Evolutionary conservation across 1,284 basidiomycete genomes (phyloP).

Genomic region (Trichosporon sp.): DNA sequence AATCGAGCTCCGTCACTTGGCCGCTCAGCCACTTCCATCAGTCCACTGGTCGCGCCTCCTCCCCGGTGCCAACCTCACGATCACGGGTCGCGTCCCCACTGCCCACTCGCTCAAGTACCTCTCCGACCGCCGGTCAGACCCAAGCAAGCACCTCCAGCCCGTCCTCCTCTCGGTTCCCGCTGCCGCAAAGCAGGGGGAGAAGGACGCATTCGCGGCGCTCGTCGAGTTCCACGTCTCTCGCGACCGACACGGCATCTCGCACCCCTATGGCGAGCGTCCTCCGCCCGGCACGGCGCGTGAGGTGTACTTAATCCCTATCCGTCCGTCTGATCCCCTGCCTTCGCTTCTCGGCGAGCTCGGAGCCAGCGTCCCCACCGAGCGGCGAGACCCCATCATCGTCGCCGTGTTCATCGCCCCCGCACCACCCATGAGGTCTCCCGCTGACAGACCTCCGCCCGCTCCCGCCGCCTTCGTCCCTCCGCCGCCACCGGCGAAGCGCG

Average conservation of each 20-base stretch:
- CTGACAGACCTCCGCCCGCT: constrained; percentile 20
- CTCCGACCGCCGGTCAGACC: constrained; percentile 71
- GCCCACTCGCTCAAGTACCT: constrained; percentile 74
- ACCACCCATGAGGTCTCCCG: constrained; percentile 56
- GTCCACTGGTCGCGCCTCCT: constrained; percentile 40
- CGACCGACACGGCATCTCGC: constrained; percentile 79
- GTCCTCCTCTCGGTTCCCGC: constrained; percentile 68
- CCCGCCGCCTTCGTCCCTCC: background rate
- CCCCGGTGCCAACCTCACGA: constrained; percentile 40
- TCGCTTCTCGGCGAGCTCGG: constrained; percentile 61
- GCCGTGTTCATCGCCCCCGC: constrained; percentile 78
- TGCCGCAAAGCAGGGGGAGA: constrained; percentile 53
- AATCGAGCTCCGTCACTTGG: constrained; percentile 34
- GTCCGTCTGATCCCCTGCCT: constrained; percentile 69
- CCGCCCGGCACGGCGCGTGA: constrained; percentile 78
- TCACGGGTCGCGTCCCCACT: constrained; percentile 71
- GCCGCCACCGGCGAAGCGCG: background rate
- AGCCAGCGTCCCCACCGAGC: constrained; percentile 62
- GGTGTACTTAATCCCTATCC: constrained; percentile 81
- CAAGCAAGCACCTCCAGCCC: constrained; percentile 75
- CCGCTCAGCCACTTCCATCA: constrained; percentile 12
- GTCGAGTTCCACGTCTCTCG: constrained; percentile 71
- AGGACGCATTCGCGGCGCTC: constrained; percentile 65
- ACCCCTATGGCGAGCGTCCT: constrained; percentile 72
- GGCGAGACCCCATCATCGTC: constrained; percentile 69